A percentile compares a stretch with the other conserved stretches of the same genome.
phyloP scores from a whole-genome alignment of 306 rosid species.

The Malus sylvestris region DNA sequence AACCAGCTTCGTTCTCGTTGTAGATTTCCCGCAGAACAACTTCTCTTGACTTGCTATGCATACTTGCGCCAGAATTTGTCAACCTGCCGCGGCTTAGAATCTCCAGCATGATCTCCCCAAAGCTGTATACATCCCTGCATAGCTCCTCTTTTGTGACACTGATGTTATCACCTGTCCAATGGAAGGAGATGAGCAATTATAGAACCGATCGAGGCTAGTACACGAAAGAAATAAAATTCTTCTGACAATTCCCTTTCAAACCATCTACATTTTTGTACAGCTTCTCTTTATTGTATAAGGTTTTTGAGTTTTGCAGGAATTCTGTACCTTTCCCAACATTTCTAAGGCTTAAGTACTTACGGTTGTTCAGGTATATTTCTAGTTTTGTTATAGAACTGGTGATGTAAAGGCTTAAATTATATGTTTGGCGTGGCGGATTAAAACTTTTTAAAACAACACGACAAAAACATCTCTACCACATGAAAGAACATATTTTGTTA shows the following conservation, averaged over 20 bases:
- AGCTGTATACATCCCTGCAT: conserved; percentile 55
- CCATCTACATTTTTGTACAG: background rate
- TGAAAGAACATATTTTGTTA: background rate
- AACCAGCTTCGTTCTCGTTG: conserved; percentile 45
- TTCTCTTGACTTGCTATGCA: conserved; percentile 51
- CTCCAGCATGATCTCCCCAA: conserved; percentile 67
- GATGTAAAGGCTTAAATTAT: background rate
- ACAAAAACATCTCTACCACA: background rate
- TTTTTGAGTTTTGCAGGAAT: background rate
- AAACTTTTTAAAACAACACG: background rate
- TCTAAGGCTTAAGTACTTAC: background rate
- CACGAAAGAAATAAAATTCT: background rate
- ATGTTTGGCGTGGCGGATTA: background rate
- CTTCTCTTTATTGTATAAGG: background rate
- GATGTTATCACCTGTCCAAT: conserved; percentile 41
- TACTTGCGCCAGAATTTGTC: conserved; percentile 44
- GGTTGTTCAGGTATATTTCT: background rate
- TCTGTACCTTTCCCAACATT: background rate
- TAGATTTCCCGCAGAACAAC: conserved; percentile 51
- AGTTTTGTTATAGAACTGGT: background rate
- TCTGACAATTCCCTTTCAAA: background rate
- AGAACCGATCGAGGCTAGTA: background rate
- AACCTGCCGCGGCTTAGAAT: conserved; percentile 55
- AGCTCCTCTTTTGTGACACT: conserved; percentile 57
- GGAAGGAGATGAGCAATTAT: background rate